Evolutionary conservation across 2,329 filamentous ascomycete species (phyloP).

Genomic region (Talaromyces sp.): DNA sequence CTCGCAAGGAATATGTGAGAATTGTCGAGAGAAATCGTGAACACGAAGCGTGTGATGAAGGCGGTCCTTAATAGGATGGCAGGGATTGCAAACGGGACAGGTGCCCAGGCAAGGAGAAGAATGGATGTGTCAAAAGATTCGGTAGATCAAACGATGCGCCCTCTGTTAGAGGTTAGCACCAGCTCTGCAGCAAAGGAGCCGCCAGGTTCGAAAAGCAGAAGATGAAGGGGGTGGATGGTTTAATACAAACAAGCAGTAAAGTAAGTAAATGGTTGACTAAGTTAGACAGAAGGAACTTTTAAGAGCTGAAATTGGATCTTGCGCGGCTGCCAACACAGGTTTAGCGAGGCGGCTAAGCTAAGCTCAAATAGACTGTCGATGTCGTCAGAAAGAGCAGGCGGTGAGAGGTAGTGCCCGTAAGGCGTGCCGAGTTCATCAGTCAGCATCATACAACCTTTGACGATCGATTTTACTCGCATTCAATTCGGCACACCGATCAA

Average conservation of each 20-base stretch:
- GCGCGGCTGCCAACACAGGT: constrained; percentile 17
- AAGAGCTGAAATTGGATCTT: constrained; percentile 22
- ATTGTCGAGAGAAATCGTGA: constrained; percentile 24
- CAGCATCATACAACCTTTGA: constrained; percentile 1
- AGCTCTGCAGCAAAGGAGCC: constrained; percentile 35
- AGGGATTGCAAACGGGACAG: constrained; percentile 19
- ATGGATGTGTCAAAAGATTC: constrained; percentile 28
- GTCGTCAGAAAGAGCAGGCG: background rate
- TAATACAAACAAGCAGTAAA: constrained; percentile 15
- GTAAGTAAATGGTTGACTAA: constrained; percentile 17
- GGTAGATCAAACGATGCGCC: constrained; percentile 35
- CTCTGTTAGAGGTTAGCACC: constrained; percentile 39
- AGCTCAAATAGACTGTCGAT: background rate
- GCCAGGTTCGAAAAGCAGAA: constrained; percentile 24
- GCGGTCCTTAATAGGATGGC: background rate
- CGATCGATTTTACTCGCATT: background rate
- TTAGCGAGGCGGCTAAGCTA: constrained; percentile 29
- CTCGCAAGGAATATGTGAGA: constrained; percentile 24
- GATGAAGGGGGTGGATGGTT: constrained; percentile 16
- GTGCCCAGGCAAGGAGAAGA: constrained; percentile 28
- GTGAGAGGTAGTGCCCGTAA: constrained; percentile 3
- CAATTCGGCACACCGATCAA: background rate
- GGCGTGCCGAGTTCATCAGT: constrained; percentile 6
- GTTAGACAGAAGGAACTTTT: constrained; percentile 20
- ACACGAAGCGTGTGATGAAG: constrained; percentile 26